Conservation (phyloP, 305 asterid genomes). For the Solanum aculeatissimum region DNA sequence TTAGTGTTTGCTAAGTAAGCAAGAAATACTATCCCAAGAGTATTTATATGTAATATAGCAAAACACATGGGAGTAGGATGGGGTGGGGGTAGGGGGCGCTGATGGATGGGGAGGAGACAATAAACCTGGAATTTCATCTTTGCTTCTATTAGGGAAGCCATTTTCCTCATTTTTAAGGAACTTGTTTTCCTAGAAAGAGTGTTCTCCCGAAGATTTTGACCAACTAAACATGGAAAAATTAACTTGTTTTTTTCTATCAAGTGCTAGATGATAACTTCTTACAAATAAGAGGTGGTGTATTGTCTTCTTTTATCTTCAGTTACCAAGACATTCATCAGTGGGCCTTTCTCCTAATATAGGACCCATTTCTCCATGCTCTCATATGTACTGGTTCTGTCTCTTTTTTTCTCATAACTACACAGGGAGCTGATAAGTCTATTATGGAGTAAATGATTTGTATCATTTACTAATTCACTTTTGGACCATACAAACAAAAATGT, state of each 20-base stretch:
- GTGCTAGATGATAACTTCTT: neutral
- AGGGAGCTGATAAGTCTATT: neutral
- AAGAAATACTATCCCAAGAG: neutral
- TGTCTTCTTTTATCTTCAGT: neutral
- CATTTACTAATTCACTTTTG: neutral
- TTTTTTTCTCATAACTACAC: neutral
- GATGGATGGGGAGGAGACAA: neutral
- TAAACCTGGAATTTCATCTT: neutral
- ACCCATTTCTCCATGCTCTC: neutral
- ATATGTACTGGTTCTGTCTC: neutral
- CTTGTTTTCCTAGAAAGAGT: neutral
- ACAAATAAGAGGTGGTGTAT: neutral
- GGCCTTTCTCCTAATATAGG: neutral
- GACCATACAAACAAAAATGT: neutral
- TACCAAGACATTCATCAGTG: neutral
- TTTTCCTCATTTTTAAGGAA: neutral
- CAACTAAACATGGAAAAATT: neutral
- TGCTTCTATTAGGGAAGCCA: neutral
- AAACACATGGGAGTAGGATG: neutral
- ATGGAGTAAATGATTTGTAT: neutral
- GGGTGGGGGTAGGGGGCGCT: neutral
- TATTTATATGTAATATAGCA: neutral
- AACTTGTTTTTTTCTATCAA: neutral
- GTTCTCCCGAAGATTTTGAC: neutral
- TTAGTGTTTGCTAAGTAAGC: neutral